phyloP scores from a whole-genome alignment of 257 asterid species.

The Nicotiana undulata region DNA sequence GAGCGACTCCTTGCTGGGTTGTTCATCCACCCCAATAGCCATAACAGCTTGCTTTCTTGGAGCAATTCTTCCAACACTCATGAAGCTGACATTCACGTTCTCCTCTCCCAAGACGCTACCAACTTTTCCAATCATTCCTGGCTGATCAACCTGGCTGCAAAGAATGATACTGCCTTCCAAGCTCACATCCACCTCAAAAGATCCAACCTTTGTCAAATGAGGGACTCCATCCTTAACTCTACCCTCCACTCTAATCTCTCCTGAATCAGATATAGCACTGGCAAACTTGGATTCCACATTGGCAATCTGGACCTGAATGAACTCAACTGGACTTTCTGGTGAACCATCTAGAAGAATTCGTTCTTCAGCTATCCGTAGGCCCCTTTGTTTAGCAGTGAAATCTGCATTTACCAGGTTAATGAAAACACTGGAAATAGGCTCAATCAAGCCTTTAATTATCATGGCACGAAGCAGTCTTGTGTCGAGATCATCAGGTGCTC shows the following conservation, averaged over 20 bases:
- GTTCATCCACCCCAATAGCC: conserved; percentile 96
- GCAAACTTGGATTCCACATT: conserved; percentile 84
- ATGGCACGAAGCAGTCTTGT: conserved; percentile 87
- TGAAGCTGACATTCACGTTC: conserved; percentile 83
- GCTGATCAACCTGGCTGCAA: conserved; percentile 95
- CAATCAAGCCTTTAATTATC: conserved; percentile 90
- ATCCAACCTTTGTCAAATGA: conserved; percentile 76
- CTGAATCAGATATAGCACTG: conserved; percentile 76
- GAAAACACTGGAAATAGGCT: conserved; percentile 73
- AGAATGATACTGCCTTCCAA: conserved; percentile 85
- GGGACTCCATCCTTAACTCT: conserved; percentile 81
- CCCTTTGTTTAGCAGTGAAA: conserved; percentile 88
- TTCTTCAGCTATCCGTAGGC: conserved; percentile 69
- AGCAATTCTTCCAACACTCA: conserved; percentile 83
- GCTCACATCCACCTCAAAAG: conserved; percentile 90
- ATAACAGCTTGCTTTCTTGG: conserved; percentile 88
- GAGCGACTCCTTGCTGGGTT: conserved; percentile 65
- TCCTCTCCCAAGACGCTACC: conserved; percentile 80
- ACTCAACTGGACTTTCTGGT: conserved; percentile 75
- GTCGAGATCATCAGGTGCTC: conserved; percentile 93
- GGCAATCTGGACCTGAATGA: conserved; percentile 69
- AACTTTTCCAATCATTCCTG: conserved; percentile 91
- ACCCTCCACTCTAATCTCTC: conserved; percentile 79
- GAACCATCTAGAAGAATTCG: conserved; percentile 63
- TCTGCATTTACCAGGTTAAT: conserved; percentile 86